phyloP scores from a whole-genome alignment of 2,329 filamentous ascomycete genomes.

The Chaetomiaceae sp. region DNA sequence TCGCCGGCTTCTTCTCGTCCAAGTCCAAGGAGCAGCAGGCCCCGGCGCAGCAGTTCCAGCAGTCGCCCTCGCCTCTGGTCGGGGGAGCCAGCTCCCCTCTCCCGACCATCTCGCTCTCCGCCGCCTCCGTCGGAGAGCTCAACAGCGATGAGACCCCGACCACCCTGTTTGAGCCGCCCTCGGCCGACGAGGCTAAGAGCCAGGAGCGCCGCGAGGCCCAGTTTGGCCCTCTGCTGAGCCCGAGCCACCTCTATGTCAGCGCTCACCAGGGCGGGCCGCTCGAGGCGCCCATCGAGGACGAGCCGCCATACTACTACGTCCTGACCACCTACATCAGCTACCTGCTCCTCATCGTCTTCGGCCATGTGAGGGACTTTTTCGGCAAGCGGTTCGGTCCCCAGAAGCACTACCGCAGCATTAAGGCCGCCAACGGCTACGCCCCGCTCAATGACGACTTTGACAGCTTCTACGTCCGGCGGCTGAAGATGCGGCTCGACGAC shows the following conservation, averaged over 20 bases:
- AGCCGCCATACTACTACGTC: slow-evolving; percentile 93
- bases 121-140: slow-evolving; percentile 67
- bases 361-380: slow-evolving; percentile 95
- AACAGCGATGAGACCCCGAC: slow-evolving; percentile 67
- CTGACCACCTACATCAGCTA: slow-evolving; percentile 99
- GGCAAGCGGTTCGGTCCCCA: slow-evolving; percentile 88
- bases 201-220: slow-evolving; percentile 78
- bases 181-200: slow-evolving; percentile 71
- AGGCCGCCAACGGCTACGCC: slow-evolving; percentile 80
- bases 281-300: slow-evolving; percentile 80
- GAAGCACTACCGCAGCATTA: slow-evolving; percentile 74
- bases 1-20: slow-evolving; percentile 77
- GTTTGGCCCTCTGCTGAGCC: slow-evolving; percentile 78
- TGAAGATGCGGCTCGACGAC: slow-evolving; percentile 94
- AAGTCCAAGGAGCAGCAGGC: slow-evolving; percentile 64
- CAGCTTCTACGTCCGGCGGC: slow-evolving; percentile 89
- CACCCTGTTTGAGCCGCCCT: slow-evolving; percentile 81
- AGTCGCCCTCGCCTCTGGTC: slow-evolving; percentile 46
- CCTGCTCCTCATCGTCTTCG: slow-evolving; percentile 88
- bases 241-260: slow-evolving; percentile 82
- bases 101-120: slow-evolving; percentile 87
- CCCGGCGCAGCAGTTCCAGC: slow-evolving; percentile 52
- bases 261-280: slow-evolving; percentile 77
- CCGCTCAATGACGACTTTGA: slow-evolving; percentile 97
- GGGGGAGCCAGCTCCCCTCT: slow-evolving; percentile 68